Conservation (phyloP, 768 basidiomycete genomes). For the Kwoniella bestiolae region DNA sequence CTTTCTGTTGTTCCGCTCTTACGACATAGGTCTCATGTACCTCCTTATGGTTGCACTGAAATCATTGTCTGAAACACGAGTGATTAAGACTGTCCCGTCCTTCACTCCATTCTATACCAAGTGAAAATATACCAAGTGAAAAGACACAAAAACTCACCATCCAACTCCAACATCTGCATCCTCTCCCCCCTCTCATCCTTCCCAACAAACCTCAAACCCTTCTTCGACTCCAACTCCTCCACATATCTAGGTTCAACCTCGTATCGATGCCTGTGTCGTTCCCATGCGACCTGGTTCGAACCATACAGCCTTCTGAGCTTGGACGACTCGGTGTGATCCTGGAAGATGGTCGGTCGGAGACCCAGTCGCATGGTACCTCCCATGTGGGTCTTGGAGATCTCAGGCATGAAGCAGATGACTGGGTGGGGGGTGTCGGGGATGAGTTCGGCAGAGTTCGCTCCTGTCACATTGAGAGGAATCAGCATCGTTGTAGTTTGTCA, state of each 20-base stretch:
- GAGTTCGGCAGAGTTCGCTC: conserved; percentile 86
- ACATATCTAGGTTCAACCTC: conserved; percentile 93
- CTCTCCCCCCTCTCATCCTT: conserved; percentile 95
- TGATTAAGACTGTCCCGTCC: no score
- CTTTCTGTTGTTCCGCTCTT: no score
- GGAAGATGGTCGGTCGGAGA: conserved; percentile 91
- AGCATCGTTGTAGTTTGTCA: no score
- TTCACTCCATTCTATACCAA: no score
- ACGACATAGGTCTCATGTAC: no score
- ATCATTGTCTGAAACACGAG: no score
- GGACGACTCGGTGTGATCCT: conserved; percentile 67
- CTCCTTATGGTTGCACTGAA: no score
- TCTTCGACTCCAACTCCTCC: conserved; percentile 69
- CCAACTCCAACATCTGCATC: conserved; percentile 93
- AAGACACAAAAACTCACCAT: conserved; percentile 62
- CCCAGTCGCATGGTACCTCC: conserved; percentile 99
- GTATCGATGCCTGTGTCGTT: conserved; percentile 92
- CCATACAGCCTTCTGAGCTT: conserved; percentile 80
- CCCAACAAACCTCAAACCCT: conserved; percentile 73
- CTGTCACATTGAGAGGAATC: conserved; percentile 60
- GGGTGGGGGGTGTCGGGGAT: conserved; percentile 64
- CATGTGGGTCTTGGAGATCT: conserved; percentile 96
- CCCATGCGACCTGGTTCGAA: conserved; percentile 81
- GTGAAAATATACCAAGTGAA: no score
- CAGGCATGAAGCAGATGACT: conserved; percentile 96